Conservation (phyloP, 805 yeast species). For the Monosporozyma unispora region DNA sequence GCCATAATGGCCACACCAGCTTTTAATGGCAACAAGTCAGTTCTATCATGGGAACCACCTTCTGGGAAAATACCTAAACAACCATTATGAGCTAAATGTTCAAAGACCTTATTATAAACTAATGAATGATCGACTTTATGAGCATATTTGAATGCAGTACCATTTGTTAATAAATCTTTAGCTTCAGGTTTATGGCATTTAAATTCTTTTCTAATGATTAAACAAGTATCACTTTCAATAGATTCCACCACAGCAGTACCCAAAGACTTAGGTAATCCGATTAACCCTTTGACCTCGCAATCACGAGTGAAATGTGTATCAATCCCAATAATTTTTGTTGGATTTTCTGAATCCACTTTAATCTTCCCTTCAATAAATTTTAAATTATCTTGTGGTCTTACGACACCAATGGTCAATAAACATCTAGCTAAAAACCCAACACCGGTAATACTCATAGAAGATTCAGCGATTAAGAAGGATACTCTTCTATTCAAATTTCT, state of each 20-base stretch:
- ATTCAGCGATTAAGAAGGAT: slow-evolving; percentile 69
- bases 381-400: slow-evolving; percentile 83
- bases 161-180: slow-evolving; percentile 37
- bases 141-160: slow-evolving; percentile 61
- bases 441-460: slow-evolving; percentile 52
- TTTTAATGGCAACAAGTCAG: slow-evolving; percentile 81
- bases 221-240: slow-evolving; percentile 62
- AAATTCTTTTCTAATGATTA: slow-evolving; percentile 63
- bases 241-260: slow-evolving; percentile 68
- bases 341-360: slow-evolving; percentile 42
- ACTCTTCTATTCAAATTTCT: slow-evolving; percentile 51
- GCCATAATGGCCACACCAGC: slow-evolving; percentile 99
- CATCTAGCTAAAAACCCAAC: slow-evolving; percentile 71
- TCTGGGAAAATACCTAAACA: slow-evolving; percentile 93
- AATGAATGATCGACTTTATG: slow-evolving; percentile 75
- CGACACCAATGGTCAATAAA: slow-evolving; percentile 82
- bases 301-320: slow-evolving; percentile 45
- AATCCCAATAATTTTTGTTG: slow-evolving; percentile 51
- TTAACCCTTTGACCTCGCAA: slow-evolving; percentile 54
- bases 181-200: slow-evolving; percentile 38
- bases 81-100: slow-evolving; percentile 69
- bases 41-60: slow-evolving; percentile 95
- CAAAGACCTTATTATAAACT: slow-evolving; percentile 78
- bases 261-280: slow-evolving; percentile 67
- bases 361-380: slow-evolving; percentile 59